Evolutionary conservation across 2,329 filamentous ascomycete genomes (phyloP).

Genomic region (Xylariaceae sp.): DNA sequence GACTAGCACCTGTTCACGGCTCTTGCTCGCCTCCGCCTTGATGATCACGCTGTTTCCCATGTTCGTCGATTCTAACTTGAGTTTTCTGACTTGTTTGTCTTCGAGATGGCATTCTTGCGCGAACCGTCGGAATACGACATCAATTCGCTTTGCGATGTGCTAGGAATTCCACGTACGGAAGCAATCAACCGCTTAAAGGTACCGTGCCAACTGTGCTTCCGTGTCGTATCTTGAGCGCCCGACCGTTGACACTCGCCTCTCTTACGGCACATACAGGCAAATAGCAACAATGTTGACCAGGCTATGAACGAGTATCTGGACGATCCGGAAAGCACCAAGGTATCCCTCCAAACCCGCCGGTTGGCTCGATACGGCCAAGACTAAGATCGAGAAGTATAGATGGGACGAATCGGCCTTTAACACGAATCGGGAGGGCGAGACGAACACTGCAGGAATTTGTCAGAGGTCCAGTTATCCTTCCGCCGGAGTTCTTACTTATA

Average conservation of each 20-base stretch:
- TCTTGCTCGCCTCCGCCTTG: not conserved
- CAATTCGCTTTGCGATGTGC: slow-evolving; percentile 20
- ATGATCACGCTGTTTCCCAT: slow-evolving; percentile 10
- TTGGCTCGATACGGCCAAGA: not conserved
- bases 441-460: slow-evolving; percentile 43
- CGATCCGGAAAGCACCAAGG: slow-evolving; percentile 38
- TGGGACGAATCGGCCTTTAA: slow-evolving; percentile 54
- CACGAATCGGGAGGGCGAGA: slow-evolving; percentile 48
- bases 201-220: slow-evolving; percentile 2
- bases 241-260: not conserved
- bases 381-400: slow-evolving; percentile 36
- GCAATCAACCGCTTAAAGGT: slow-evolving; percentile 29
- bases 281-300: slow-evolving; percentile 43
- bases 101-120: slow-evolving; percentile 24
- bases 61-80: slow-evolving; percentile 7
- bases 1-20: not conserved
- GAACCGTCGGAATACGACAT: slow-evolving; percentile 22
- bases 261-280: slow-evolving; percentile 30
- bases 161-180: slow-evolving; percentile 21
- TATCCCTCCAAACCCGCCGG: slow-evolving; percentile 19
- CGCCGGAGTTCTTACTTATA: slow-evolving; percentile 7
- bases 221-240: slow-evolving; percentile 4
- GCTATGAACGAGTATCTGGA: slow-evolving; percentile 52
- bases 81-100: slow-evolving; percentile 1
- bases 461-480: slow-evolving; percentile 20